These are phyloP conservation scores for Gillenia trifoliata DNA, from an alignment of 306 rosid genomes.

Conservation along the genomic window DNA sequence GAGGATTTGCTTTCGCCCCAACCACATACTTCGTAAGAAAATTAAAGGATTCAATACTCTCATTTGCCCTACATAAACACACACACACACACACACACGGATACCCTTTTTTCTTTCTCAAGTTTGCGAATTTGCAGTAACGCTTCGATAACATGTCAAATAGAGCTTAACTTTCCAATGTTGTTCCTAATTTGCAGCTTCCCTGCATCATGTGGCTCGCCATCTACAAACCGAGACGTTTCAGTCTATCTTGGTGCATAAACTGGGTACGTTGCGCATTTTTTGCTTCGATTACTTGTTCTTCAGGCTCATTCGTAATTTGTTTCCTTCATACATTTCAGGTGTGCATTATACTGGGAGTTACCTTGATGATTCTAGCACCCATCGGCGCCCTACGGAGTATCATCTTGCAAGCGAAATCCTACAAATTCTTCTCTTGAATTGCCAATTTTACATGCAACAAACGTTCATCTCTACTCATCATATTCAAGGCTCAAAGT, in stretches of 20 bases:
- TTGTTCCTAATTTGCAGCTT: constrained; percentile 38
- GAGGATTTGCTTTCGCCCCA: constrained; percentile 90
- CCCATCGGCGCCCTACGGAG: constrained; percentile 69
- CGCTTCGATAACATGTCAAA: background rate
- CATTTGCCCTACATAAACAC: background rate
- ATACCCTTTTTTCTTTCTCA: background rate
- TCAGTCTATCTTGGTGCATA: constrained; percentile 52
- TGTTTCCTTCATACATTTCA: constrained; percentile 16
- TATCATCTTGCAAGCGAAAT: constrained; percentile 44
- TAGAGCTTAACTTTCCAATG: background rate
- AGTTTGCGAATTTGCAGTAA: background rate
- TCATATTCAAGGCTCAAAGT: background rate
- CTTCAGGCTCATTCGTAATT: background rate
- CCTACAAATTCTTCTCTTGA: constrained; percentile 69
- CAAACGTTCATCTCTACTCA: background rate
- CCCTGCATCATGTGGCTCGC: constrained; percentile 83
- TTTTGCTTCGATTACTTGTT: background rate
- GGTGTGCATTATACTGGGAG: constrained; percentile 65
- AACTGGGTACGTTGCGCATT: constrained; percentile 55
- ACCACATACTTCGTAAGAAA: constrained; percentile 72
- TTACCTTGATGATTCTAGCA: constrained; percentile 51
- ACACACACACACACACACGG: background rate
- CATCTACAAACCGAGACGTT: constrained; percentile 53
- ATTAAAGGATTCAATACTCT: background rate
- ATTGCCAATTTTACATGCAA: background rate